Percentiles rank a stretch among this genome's conserved stretches.
Conservation (phyloP, 192 early-diverging fungal genomes). For the Coemansia sp. region DNA sequence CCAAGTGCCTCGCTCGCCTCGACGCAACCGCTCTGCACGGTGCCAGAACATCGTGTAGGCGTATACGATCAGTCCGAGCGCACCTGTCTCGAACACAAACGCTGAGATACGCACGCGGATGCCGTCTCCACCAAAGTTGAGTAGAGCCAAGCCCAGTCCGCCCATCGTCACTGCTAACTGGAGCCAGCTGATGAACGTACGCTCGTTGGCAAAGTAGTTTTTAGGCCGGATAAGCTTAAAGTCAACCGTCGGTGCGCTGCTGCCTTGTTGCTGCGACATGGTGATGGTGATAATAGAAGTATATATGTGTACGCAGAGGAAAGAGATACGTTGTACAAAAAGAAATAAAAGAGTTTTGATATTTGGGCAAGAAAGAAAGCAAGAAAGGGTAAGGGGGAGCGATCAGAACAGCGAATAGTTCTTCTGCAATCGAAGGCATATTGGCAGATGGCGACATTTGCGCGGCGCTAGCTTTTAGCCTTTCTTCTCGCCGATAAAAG, state of each 20-base stretch:
- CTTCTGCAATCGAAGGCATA: neutral
- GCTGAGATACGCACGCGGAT: slow-evolving; percentile 54
- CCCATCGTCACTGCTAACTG: slow-evolving; percentile 69
- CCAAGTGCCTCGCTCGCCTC: slow-evolving; percentile 54
- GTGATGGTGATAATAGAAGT: neutral
- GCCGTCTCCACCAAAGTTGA: slow-evolving; percentile 64
- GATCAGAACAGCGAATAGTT: neutral
- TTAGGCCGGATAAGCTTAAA: slow-evolving; percentile 62
- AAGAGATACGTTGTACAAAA: neutral
- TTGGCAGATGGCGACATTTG: neutral
- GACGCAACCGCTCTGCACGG: slow-evolving; percentile 50
- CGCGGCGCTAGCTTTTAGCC: neutral
- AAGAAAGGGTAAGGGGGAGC: neutral
- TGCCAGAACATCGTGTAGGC: slow-evolving; percentile 54
- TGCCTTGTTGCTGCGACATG: slow-evolving; percentile 22
- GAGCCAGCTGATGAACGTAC: slow-evolving; percentile 83
- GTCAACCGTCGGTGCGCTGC: slow-evolving; percentile 31
- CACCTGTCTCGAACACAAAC: slow-evolving; percentile 51
- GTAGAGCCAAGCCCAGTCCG: slow-evolving; percentile 65
- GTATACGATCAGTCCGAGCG: slow-evolving; percentile 55
- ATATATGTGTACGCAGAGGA: neutral
- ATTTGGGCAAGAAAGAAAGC: neutral
- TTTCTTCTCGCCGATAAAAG: neutral
- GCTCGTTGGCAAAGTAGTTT: slow-evolving; percentile 88
- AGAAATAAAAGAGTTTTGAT: neutral